Conservation (phyloP, 2,329 filamentous ascomycete genomes). For the Penicillium occitanis region DNA sequence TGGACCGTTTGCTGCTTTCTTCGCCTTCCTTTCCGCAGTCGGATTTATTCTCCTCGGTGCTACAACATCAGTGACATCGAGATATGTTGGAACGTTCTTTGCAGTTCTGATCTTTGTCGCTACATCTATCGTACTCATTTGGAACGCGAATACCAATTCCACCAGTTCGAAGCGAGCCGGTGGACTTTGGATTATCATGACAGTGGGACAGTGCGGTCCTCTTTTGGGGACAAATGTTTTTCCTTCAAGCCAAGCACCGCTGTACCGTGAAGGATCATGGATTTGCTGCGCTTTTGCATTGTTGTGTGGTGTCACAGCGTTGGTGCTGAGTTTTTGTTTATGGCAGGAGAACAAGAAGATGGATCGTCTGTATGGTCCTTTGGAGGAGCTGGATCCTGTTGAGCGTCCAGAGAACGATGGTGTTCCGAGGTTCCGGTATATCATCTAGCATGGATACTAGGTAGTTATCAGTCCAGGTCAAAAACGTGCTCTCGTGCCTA, state of each 20-base stretch:
- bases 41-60: conserved; percentile 46
- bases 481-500: background rate
- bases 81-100: conserved; percentile 42
- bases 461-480: background rate
- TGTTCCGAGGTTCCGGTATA: background rate
- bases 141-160: conserved; percentile 41
- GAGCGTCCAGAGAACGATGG: background rate
- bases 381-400: background rate
- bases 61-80: conserved; percentile 32
- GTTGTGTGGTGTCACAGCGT: conserved; percentile 4
- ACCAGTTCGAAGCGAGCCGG: conserved; percentile 41
- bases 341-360: conserved; percentile 14
- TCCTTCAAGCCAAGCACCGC: conserved; percentile 34
- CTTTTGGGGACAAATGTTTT: conserved; percentile 37
- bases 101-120: conserved; percentile 42
- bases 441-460: background rate
- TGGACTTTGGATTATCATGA: conserved; percentile 40
- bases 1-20: conserved; percentile 41
- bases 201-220: conserved; percentile 38
- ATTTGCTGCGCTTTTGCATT: conserved; percentile 34
- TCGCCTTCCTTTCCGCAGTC: conserved; percentile 37
- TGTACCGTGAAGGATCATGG: conserved; percentile 39
- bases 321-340: conserved; percentile 2
- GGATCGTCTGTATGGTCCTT: conserved; percentile 25
- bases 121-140: conserved; percentile 37